Percentiles rank a stretch among this genome's conserved stretches.
Conservation (phyloP, 192 early-diverging fungal species). For the Coemansia sp. region DNA sequence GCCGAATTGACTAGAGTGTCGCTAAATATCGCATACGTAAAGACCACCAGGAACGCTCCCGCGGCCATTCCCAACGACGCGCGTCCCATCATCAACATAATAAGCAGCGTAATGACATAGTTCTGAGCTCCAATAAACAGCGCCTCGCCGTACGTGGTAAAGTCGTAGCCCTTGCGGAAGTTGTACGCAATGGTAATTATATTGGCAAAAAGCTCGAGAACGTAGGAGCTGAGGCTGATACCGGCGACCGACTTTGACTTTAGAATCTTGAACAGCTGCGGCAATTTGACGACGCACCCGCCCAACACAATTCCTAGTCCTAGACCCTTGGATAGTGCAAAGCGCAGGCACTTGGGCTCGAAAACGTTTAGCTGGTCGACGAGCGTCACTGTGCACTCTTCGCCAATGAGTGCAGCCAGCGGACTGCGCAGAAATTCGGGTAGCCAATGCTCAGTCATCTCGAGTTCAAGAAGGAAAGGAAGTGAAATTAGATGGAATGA, state of each 20-base stretch:
- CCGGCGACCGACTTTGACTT: slow-evolving; percentile 71
- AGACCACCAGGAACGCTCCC: slow-evolving; percentile 44
- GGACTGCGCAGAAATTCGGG: slow-evolving; percentile 68
- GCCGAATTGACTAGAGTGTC: slow-evolving; percentile 44
- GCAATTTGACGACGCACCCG: slow-evolving; percentile 93
- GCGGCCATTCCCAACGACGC: slow-evolving; percentile 26
- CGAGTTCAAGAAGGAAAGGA: background rate
- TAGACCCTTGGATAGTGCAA: slow-evolving; percentile 86
- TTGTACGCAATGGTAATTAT: slow-evolving; percentile 87
- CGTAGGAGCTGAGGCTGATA: slow-evolving; percentile 76
- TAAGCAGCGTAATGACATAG: slow-evolving; percentile 71
- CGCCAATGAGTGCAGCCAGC: slow-evolving; percentile 74
- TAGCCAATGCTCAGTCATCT: slow-evolving; percentile 52
- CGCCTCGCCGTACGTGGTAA: slow-evolving; percentile 86
- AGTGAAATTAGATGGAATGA: background rate
- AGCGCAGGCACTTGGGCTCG: slow-evolving; percentile 77
- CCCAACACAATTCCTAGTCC: slow-evolving; percentile 94
- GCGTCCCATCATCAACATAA: slow-evolving; percentile 63
- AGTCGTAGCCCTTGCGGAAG: slow-evolving; percentile 77
- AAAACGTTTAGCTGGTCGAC: slow-evolving; percentile 73
- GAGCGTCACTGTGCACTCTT: slow-evolving; percentile 74
- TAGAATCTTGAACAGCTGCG: slow-evolving; percentile 94
- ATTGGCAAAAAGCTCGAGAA: slow-evolving; percentile 83
- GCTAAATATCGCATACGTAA: slow-evolving; percentile 62
- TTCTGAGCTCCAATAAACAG: slow-evolving; percentile 88